phyloP scores from a whole-genome alignment of 164 flowering plant genomes.

The Liriodendron chinense region DNA sequence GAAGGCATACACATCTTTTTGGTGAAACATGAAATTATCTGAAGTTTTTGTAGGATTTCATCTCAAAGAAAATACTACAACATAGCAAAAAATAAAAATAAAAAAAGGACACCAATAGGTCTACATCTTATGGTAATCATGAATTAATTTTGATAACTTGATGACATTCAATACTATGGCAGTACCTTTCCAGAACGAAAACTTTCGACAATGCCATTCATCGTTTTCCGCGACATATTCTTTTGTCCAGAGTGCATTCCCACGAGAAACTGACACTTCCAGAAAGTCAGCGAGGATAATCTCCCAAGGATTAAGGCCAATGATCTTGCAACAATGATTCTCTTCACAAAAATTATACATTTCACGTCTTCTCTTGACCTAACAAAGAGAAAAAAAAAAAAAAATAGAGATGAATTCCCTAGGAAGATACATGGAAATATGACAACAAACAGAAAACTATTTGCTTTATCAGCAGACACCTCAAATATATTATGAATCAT shows the following conservation, averaged over 20 bases:
- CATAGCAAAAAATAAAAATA: neutral
- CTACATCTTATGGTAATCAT: neutral
- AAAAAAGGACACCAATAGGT: neutral
- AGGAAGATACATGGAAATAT: neutral
- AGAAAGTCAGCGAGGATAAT: slow-evolving; percentile 46
- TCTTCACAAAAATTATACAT: slow-evolving; percentile 90
- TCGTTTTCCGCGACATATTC: slow-evolving; percentile 65
- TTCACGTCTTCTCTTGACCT: slow-evolving; percentile 73
- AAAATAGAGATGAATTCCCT: neutral
- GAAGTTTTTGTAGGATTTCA: no score
- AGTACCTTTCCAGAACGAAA: slow-evolving; percentile 86
- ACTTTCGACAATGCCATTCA: slow-evolving; percentile 61
- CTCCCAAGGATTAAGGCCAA: slow-evolving; percentile 60
- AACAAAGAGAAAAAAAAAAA: slow-evolving; percentile 22
- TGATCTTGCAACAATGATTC: slow-evolving; percentile 80
- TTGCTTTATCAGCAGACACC: neutral
- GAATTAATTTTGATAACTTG: neutral
- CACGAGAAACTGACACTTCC: slow-evolving; percentile 82
- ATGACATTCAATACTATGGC: neutral
- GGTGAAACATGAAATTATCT: no score
- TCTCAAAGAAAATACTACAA: no score
- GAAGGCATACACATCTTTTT: no score
- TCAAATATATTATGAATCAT: neutral
- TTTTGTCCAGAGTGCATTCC: slow-evolving; percentile 74
- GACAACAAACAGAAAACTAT: neutral